phyloP scores from a whole-genome alignment of 2,329 filamentous ascomycete genomes.

The Talaromyces sp. region DNA sequence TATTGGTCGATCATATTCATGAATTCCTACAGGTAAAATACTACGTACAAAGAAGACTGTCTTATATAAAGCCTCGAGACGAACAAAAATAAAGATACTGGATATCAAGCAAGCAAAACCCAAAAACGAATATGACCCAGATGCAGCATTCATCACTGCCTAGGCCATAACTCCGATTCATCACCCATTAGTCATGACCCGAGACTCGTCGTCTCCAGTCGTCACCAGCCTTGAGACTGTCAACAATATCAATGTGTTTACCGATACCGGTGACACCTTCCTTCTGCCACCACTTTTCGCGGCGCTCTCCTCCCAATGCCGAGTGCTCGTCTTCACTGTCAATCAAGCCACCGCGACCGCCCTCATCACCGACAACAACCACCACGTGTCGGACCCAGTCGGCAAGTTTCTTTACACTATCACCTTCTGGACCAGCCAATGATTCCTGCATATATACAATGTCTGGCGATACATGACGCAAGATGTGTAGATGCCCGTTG shows the following conservation, averaged over 20 bases:
- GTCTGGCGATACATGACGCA: conserved; percentile 80
- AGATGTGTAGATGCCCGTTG: conserved; percentile 80
- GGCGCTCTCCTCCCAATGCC: conserved; percentile 32
- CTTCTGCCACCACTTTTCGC: conserved; percentile 58
- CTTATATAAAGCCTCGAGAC: conserved; percentile 16
- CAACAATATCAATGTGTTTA: conserved; percentile 83
- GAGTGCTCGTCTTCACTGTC: conserved; percentile 66
- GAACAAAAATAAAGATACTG: conserved; percentile 25
- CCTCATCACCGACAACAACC: conserved; percentile 56
- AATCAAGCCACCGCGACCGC: conserved; percentile 68
- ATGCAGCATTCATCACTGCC: conserved; percentile 22
- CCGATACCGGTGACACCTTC: conserved; percentile 81
- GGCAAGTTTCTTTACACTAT: conserved; percentile 64
- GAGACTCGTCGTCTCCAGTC: conserved; percentile 81
- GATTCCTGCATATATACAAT: conserved; percentile 86
- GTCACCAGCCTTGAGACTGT: conserved; percentile 74
- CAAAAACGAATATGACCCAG: conserved; percentile 14
- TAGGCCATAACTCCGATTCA: conserved; percentile 19
- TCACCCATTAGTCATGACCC: conserved; percentile 51
- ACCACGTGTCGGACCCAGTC: conserved; percentile 61
- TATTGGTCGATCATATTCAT: not conserved
- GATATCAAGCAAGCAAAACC: conserved; percentile 24
- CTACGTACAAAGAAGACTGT: conserved; percentile 1
- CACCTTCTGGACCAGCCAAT: conserved; percentile 71
- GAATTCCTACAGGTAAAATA: not conserved